Percentiles rank a stretch among this genome's conserved stretches.
These are phyloP conservation scores for Babesia microti DNA, from an alignment of 169 alveolate species.

Conservation along the genomic window DNA sequence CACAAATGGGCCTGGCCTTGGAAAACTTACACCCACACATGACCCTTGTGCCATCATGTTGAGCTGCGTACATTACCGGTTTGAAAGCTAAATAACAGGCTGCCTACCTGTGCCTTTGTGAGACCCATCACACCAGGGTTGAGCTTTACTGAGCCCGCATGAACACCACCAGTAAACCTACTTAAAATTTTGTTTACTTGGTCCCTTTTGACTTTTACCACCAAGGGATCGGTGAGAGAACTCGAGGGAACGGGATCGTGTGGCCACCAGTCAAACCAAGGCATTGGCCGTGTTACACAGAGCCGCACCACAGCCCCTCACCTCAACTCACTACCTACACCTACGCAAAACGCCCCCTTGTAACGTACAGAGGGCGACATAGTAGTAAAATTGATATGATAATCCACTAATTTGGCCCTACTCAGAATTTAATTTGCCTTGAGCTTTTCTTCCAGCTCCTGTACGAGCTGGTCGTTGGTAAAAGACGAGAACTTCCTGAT, in stretches of 20 bases:
- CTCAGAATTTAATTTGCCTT: too few species aligned
- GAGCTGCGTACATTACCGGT: slow-evolving; percentile 67
- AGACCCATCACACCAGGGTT: slow-evolving; percentile 67
- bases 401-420: too few species aligned
- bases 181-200: slow-evolving; percentile 33
- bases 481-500: slow-evolving; percentile 22
- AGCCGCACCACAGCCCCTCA: background rate
- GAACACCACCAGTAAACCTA: slow-evolving; percentile 69
- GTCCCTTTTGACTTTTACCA: slow-evolving; percentile 48
- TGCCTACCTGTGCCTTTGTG: slow-evolving; percentile 56
- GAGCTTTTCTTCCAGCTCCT: slow-evolving; percentile 20
- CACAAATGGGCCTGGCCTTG: slow-evolving; percentile 54
- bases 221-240: slow-evolving; percentile 54
- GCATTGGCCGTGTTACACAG: slow-evolving; percentile 28
- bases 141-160: slow-evolving; percentile 51
- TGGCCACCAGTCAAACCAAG: slow-evolving; percentile 67
- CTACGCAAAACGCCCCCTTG: too few species aligned
- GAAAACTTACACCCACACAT: slow-evolving; percentile 66
- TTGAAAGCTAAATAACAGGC: slow-evolving; percentile 38
- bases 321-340: background rate
- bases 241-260: slow-evolving; percentile 63
- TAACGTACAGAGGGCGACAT: too few species aligned
- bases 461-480: slow-evolving; percentile 18
- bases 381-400: too few species aligned
- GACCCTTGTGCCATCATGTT: slow-evolving; percentile 52